Base-by-base conservation (phyloP, 139 green algal genomes). In the Edaphochlamys debaryana region DNA sequence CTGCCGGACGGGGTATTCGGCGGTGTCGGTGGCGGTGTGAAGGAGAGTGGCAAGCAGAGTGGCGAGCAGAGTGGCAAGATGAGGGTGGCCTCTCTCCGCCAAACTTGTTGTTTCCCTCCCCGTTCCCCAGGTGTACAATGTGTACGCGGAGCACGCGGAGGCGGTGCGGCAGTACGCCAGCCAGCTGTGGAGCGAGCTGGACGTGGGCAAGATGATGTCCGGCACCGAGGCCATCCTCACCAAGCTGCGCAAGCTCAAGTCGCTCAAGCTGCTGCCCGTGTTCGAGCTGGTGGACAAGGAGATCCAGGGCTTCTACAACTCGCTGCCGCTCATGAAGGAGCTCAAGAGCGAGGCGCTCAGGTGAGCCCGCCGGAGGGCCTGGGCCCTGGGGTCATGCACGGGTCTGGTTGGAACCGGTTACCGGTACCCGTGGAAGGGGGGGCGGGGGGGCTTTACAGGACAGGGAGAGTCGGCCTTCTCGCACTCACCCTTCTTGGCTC, bases 281-380 rank as follows among this genome's bases (percentile, higher is more conserved):
- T 97, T 92, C 81, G 88, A 89, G 69, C 45, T 92, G 58, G 90
- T 97, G 56, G 88, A 94, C 50, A 80, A 89, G 58, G 93, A 94
- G 62, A 95, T 98, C 48, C 69, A 90, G 54, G 92, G 89, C 76
- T 98, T 97, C 89, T 86, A 89, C 66, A 91, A 94, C 60, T 94
- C 92, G n/a, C 90, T 98, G 85, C 93, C 93, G 6, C 88, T 97
- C 36, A 97, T 98, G 88, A 89, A 93, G 78, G 90, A 96, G 83
- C 92, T 98, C 23, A 96, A 96, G 86, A 92, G 82, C 37, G 93
- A 96, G 34, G 93, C 95, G 36, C 79, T 98, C 37, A 91, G 91
- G 87, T 91, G 36, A 8, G 41, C 41, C 11, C 11, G 48, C 11
- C 48, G 48, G 48, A 9, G 9, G 48, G 48, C n/a, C n/a, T n/a